Conservation (phyloP, 768 basidiomycete species). For the Filobasidium floriforme region DNA sequence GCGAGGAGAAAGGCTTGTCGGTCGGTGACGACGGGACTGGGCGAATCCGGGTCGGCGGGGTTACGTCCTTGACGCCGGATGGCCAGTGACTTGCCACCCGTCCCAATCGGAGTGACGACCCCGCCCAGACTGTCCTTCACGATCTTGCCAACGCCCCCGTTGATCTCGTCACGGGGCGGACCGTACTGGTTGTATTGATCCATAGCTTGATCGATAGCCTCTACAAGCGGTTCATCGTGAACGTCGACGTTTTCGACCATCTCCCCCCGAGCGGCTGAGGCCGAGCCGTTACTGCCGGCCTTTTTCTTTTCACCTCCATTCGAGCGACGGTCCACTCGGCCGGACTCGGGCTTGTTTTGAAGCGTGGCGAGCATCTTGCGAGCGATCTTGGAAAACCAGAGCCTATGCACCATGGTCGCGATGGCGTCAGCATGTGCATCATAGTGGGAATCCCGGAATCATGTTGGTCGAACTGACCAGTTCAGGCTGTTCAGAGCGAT, state of each 20-base stretch:
- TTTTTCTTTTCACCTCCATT: background rate
- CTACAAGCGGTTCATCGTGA: slow-evolving; percentile 7
- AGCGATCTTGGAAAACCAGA: slow-evolving; percentile 42
- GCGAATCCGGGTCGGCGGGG: background rate
- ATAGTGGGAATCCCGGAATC: too few species aligned
- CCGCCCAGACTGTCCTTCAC: background rate
- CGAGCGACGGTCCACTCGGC: background rate
- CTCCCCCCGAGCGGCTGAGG: background rate
- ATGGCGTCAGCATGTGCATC: background rate
- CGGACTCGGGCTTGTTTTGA: background rate
- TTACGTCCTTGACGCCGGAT: background rate
- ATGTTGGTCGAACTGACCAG: slow-evolving; percentile 45
- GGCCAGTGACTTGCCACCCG: background rate
- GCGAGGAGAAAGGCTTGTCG: slow-evolving; percentile 9
- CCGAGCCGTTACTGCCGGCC: background rate
- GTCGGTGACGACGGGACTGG: background rate
- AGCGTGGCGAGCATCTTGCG: slow-evolving; percentile 28
- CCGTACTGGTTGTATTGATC: slow-evolving; percentile 10
- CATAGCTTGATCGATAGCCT: slow-evolving; percentile 6
- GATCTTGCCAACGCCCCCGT: background rate
- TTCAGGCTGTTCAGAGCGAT: slow-evolving; percentile 64
- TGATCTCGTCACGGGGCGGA: background rate
- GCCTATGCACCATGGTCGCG: slow-evolving; percentile 6
- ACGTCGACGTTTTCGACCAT: slow-evolving; percentile 2
- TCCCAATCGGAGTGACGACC: background rate